Conservation (phyloP, 495 filamentous ascomycete species). For the Daldinia grandis region DNA sequence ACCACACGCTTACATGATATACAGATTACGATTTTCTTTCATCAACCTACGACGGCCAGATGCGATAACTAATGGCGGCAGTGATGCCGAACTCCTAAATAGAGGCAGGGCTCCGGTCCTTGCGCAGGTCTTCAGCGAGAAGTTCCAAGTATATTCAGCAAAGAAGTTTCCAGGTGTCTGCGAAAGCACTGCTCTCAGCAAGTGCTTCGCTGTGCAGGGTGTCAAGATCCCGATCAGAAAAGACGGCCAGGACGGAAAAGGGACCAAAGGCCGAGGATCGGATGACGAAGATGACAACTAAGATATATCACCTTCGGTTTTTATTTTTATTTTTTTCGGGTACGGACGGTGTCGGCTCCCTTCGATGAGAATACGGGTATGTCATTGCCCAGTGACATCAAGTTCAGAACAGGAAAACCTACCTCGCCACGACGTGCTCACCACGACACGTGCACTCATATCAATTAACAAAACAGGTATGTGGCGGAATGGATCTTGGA, state of each 20-base stretch:
- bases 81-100: constrained; percentile 63
- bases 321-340: neutral
- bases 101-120: constrained; percentile 83
- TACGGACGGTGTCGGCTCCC: constrained; percentile 7
- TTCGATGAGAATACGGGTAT: constrained; percentile 10
- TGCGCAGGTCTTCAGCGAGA: constrained; percentile 85
- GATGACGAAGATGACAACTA: constrained; percentile 69
- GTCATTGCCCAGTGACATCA: constrained; percentile 2
- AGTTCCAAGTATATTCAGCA: constrained; percentile 92
- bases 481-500: neutral
- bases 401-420: constrained; percentile 6
- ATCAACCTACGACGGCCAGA: constrained; percentile 75
- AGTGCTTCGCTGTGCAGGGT: constrained; percentile 93
- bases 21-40: constrained; percentile 67
- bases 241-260: constrained; percentile 71
- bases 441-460: constrained; percentile 17
- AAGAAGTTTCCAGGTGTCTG: constrained; percentile 99
- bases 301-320: constrained; percentile 5
- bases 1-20: constrained; percentile 21
- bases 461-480: constrained; percentile 11
- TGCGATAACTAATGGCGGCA: constrained; percentile 47
- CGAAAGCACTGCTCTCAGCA: constrained; percentile 91
- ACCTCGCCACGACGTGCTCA: constrained; percentile 8
- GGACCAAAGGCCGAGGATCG: constrained; percentile 62
- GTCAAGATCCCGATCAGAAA: constrained; percentile 96